Evolutionary conservation across 169 alveolate genomes (phyloP), one percentile per base, ranked within the genome.

Genomic region (Cryptosporidium bovis): DNA sequence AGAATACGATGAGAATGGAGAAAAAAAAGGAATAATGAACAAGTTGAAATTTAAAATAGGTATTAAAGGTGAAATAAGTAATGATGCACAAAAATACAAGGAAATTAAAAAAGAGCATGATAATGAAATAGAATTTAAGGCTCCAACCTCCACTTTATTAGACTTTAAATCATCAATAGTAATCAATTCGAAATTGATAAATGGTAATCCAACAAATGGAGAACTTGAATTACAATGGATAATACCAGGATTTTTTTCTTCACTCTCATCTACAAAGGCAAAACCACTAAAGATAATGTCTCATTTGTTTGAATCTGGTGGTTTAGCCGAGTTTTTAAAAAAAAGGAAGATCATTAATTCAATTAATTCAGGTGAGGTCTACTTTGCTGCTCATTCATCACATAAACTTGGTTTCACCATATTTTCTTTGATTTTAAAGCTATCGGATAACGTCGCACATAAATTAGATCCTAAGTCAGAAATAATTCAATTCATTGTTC

Each of bases 321-420:
- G 65, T 46, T 48, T 77, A 5, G 20, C 64, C 7, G 44, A 60
- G 4, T 77, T 77, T 77, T 62, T 77, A 20, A 60, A 29, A 40
- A 77, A 62, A 60, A 56, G 87, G 56, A 77, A 60, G 18, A n/a
- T 77, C n/a, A 31, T 77, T 2, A 44, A 77, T 29, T 56, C 69
- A 13, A 60, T 77, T 44, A 77, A 40, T 29, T 58, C 77, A 36
- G 87, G 87, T n/a, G 87, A 77, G 40, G 64, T 77, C 18, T 77
- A 77, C 50, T 62, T 77, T 60, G 71, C 87, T 18, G 87, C 87
- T 77, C 71, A 77, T 29, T 77, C 87, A 6, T 77, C 87, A 34
- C 64, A 58, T 6, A 77, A 77, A 66, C 60, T 77, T 27, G 87
- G 87, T 33, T 77, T 77, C n/a, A 77, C 87, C 2, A 62, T 77